Evolutionary conservation across 208 protist genomes (phyloP), one percentile per base, ranked within the genome.

Genomic region (Leptomonas seymouri): DNA sequence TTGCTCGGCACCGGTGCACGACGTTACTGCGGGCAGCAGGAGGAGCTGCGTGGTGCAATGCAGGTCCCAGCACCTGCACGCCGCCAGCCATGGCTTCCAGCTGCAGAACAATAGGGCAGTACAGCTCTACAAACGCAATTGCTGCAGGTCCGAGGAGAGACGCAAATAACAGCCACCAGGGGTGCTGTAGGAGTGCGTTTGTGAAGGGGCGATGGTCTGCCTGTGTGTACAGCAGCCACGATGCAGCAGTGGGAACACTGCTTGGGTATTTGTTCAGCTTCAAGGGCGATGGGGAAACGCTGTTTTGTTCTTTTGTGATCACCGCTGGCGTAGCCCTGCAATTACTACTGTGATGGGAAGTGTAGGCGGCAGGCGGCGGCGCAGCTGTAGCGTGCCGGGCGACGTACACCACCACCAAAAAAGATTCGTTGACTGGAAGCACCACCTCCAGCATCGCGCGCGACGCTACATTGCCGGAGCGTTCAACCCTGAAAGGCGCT

Each of bases 41-140:
- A 8, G 65, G 28, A 0, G 62, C 67, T 1, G 53, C 56, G 55
- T 57, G 45, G 34, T 79, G 77, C 57, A 93, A 56, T 6, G 82
- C 71, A n/a, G 82, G 84, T 4, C 87, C 87, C 25, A 89, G 57
- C 51, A 91, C 85, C 69, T 93, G 87, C 44, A 93, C 30, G 0
- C 85, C 84, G 15, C 87, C 87, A 2, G 74, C 80, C 57, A 56
- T 70, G 20, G 79, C 56, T 34, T 83, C 80, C 62, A 89, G 83
- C 74, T 93, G 87, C 54, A 87, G 72, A 20, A 89, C 74, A 9
- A 89, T 15, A 14, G 82, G 70, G n/a, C 75, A 85, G 74, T 71
- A 88, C 7, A 59, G n/a, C 1, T 68, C 46, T 23, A 93, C 69
- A 54, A 81, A 93, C 41, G 58, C 75, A 18, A 62, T 42, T 3